A percentile compares a stretch with the other conserved stretches of the same genome.
Conservation (phyloP, 2,329 filamentous ascomycete species). For the Cladosporium sp. region DNA sequence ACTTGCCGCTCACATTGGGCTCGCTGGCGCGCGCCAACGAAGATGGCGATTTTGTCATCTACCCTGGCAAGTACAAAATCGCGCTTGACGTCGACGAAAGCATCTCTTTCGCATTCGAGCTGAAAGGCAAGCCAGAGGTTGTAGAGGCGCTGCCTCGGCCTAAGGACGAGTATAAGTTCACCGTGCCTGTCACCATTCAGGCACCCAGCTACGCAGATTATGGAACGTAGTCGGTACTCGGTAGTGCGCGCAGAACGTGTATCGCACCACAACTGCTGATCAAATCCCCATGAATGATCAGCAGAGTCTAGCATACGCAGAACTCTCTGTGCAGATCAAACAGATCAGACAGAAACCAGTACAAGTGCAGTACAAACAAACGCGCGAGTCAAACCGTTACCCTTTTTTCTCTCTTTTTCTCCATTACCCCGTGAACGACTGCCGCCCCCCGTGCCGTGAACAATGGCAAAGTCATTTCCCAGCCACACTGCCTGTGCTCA, state of each 20-base stretch:
- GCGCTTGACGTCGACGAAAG: conserved; percentile 43
- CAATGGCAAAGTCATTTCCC: neutral
- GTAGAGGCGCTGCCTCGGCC: conserved; percentile 14
- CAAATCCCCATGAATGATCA: too few species aligned
- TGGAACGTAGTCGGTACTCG: neutral
- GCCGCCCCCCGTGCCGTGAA: neutral
- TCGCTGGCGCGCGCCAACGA: conserved; percentile 41
- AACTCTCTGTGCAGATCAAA: neutral
- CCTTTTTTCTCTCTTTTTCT: neutral
- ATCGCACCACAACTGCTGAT: too few species aligned
- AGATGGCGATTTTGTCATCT: conserved; percentile 42
- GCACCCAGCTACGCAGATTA: neutral
- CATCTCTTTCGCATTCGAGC: conserved; percentile 28
- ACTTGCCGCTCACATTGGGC: conserved; percentile 41
- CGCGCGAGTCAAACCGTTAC: neutral
- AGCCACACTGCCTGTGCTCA: neutral
- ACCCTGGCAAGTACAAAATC: conserved; percentile 45
- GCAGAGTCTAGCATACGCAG: neutral
- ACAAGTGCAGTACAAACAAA: neutral
- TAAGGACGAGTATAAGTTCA: conserved; percentile 14
- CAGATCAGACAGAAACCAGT: neutral
- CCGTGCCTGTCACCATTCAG: conserved; percentile 17
- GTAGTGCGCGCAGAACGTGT: neutral
- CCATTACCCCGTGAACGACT: neutral
- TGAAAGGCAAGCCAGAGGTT: conserved; percentile 20